These are phyloP conservation scores for Pinus tabuliformis DNA, from an alignment of 75 land plant genomes.

Conservation along the genomic window DNA sequence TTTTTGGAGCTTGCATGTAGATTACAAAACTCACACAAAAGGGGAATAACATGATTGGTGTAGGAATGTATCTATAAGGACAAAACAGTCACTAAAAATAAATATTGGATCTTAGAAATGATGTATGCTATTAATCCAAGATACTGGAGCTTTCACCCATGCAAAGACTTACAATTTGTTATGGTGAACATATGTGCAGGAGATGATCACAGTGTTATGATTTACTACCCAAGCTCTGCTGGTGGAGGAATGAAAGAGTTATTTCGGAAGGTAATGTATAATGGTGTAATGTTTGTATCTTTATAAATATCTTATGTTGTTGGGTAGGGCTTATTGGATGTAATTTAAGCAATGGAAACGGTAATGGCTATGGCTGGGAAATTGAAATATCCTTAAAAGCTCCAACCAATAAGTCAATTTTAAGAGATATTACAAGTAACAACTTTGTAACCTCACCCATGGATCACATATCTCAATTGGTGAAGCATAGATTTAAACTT, in stretches of 20 bases:
- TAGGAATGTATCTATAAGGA: not conserved
- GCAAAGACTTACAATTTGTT: not conserved
- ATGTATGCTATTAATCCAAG: not conserved
- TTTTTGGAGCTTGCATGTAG: not conserved
- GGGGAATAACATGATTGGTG: too few species aligned
- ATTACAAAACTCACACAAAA: not conserved
- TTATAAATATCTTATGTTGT: not conserved
- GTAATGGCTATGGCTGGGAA: not conserved
- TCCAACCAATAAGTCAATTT: not conserved
- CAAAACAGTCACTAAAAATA: not conserved
- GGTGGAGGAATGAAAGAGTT: conserved; percentile 99
- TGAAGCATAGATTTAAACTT: not conserved
- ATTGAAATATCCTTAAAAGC: not conserved
- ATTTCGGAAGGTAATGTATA: conserved; percentile 80
- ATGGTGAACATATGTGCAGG: conserved; percentile 34
- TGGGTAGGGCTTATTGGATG: not conserved
- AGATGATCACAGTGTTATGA: conserved; percentile 97
- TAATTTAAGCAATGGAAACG: not conserved
- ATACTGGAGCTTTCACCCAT: not conserved
- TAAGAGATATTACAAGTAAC: not conserved
- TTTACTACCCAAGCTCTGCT: conserved; percentile 98
- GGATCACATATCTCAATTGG: not conserved
- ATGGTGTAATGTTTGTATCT: not conserved
- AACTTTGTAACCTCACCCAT: not conserved
- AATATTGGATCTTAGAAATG: not conserved